Conservation (phyloP, 2,329 filamentous ascomycete genomes). For the Ophiosphaerella herpotricha region DNA sequence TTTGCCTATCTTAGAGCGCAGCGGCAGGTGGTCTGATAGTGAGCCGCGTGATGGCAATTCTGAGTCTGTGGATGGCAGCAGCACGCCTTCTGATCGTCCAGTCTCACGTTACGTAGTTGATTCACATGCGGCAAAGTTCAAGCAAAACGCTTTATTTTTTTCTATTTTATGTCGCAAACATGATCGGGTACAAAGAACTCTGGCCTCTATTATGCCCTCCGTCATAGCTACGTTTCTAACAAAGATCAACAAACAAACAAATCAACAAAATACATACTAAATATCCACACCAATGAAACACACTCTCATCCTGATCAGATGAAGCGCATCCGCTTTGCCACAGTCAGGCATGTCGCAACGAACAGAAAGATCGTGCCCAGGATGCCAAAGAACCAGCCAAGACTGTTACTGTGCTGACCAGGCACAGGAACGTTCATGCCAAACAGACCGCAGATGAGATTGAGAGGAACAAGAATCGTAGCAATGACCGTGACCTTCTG, state of each 20-base stretch:
- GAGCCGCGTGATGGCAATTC: slow-evolving; percentile 8
- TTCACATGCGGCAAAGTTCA: not conserved
- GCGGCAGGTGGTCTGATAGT: slow-evolving; percentile 8
- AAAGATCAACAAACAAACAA: slow-evolving; percentile 1
- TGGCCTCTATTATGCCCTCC: not conserved
- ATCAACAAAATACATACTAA: not conserved
- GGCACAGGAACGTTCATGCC: slow-evolving; percentile 86
- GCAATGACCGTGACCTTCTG: slow-evolving; percentile 95
- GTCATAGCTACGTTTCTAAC: not conserved
- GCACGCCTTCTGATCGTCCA: not conserved
- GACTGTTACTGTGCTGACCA: slow-evolving; percentile 54
- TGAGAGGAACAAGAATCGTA: slow-evolving; percentile 94
- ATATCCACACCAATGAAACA: no score
- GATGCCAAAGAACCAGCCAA: slow-evolving; percentile 66
- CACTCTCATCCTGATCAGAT: slow-evolving; percentile 33
- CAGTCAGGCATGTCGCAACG: slow-evolving; percentile 44
- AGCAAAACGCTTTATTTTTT: slow-evolving; percentile 9
- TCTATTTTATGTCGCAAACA: slow-evolving; percentile 6
- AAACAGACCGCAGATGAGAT: slow-evolving; percentile 84
- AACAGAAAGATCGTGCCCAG: slow-evolving; percentile 59
- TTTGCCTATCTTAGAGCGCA: slow-evolving; percentile 25
- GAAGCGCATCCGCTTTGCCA: slow-evolving; percentile 51
- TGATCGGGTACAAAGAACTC: slow-evolving; percentile 4
- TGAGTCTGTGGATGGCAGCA: not conserved
- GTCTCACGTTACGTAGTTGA: not conserved